Evolutionary conservation across 148 eudicot genomes (phyloP).

Genomic region (Simmondsia chinensis): DNA sequence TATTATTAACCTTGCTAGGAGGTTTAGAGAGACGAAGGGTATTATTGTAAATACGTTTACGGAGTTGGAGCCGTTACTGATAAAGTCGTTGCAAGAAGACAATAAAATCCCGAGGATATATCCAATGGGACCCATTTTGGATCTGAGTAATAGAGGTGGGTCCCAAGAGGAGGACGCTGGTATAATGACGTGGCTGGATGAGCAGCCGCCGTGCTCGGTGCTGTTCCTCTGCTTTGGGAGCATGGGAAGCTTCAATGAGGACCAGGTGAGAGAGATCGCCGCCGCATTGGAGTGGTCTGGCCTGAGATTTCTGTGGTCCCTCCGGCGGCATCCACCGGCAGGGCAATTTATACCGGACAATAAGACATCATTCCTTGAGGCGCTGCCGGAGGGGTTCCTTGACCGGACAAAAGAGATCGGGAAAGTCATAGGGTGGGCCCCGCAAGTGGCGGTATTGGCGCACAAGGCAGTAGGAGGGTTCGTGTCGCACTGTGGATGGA

Average conservation of each 20-base stretch:
- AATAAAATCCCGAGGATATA: constrained; percentile 12
- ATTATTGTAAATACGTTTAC: constrained; percentile 26
- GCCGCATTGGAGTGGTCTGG: constrained; percentile 20
- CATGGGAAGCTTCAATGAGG: constrained; percentile 19
- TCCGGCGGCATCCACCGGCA: constrained; percentile 5
- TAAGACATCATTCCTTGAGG: constrained; percentile 4
- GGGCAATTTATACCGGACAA: neutral
- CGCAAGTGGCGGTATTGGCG: constrained; percentile 13
- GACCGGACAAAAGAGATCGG: constrained; percentile 16
- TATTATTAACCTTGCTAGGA: constrained; percentile 1
- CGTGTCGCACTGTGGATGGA: constrained; percentile 32
- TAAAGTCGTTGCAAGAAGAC: neutral
- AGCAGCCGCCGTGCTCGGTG: constrained; percentile 23
- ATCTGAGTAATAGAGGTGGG: neutral
- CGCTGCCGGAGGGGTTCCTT: constrained; percentile 25
- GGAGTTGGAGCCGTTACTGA: constrained; percentile 15
- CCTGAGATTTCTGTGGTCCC: constrained; percentile 27
- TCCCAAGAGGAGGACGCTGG: neutral
- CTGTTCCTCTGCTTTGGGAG: constrained; percentile 43
- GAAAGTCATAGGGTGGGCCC: constrained; percentile 30
- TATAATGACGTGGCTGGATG: constrained; percentile 23
- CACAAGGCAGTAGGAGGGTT: constrained; percentile 19
- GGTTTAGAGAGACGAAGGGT: constrained; percentile 14
- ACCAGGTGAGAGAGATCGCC: constrained; percentile 32
- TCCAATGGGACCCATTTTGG: constrained; percentile 25